These are phyloP conservation scores for Fusarium annulatum DNA, from an alignment of 2,329 filamentous ascomycete species.

Conservation along the genomic window DNA sequence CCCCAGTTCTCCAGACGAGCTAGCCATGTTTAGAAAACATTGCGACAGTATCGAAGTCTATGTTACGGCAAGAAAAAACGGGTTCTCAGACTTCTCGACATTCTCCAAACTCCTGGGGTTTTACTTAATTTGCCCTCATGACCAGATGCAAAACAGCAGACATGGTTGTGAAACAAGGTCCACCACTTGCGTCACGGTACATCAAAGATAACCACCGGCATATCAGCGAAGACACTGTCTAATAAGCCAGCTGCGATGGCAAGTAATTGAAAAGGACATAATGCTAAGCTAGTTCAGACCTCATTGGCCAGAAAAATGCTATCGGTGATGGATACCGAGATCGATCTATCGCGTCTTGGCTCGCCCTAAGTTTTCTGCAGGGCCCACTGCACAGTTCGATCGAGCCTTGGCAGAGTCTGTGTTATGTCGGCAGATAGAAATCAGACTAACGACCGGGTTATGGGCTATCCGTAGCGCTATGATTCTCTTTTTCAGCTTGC, in stretches of 20 bases:
- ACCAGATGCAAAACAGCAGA: background rate
- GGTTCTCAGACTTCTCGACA: background rate
- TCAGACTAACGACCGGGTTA: background rate
- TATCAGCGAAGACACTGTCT: background rate
- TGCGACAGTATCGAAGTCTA: background rate
- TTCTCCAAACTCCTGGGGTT: background rate
- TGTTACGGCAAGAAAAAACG: too few relatives aligned
- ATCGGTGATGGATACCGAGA: background rate
- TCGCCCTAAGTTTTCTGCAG: background rate
- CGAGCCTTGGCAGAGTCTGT: background rate
- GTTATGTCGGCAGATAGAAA: background rate
- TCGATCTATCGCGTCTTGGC: background rate
- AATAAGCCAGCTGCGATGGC: too few relatives aligned
- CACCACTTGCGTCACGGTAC: background rate
- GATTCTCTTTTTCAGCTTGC: background rate
- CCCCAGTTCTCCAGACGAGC: background rate
- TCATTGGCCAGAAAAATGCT: background rate
- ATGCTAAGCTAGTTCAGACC: too few relatives aligned
- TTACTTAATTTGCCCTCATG: background rate
- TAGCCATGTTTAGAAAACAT: background rate
- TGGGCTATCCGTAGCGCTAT: background rate
- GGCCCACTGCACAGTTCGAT: background rate
- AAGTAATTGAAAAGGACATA: too few relatives aligned
- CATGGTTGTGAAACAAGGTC: background rate
- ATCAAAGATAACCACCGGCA: background rate